Base-by-base conservation (phyloP, 2,329 filamentous ascomycete genomes). In the Xylariales sp. region DNA sequence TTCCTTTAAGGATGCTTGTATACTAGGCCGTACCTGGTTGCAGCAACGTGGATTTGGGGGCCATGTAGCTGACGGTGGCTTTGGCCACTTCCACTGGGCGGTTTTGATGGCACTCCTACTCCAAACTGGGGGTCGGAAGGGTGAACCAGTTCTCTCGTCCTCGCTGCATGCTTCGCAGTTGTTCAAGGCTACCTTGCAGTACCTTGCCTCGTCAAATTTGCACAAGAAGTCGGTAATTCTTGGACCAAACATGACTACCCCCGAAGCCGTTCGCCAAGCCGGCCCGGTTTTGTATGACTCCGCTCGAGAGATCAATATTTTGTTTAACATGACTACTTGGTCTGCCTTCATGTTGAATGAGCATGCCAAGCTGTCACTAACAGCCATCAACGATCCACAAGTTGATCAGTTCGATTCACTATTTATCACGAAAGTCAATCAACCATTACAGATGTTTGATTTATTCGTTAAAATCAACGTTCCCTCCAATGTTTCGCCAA, bases 121-220 rank as follows among this genome's bases (percentile, higher is more conserved):
- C 49, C 90, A 93, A 78, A 89, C 88, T n/a, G 93, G 93, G 32
- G 91, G 90, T 6, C 86, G 88, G 6, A 90, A 90, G 67, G 91
- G 92, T 1, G 87, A 89, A 70, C 86, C 91, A 1, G 82, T 93
- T 5, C 84, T 98, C 16, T 93, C 94, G 5, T 85, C 88, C 5
- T 93, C 93, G 7, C 91, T 97, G 74, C 97, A 92, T 81, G 92
- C 91, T 79, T 96, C 95, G 30, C 95, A 98, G 79, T 85, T 98
- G 52, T 97, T 99, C 86, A 98, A 97, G 80, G 94, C 93, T 2
- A 90, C 91, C 1, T 83, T 99, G n/a, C 95, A 97, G 77, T 96
- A 95, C 72, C 83, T 99, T 18, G 89, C 91, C 1, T 86, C 88
- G 1, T 90, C 88, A 45, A 90, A 97, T 75, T 83, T 97, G 62